Evolutionary conservation across 768 basidiomycete genomes (phyloP), one percentile per base, ranked within the genome.

Genomic region (Collybiopsis confluens): DNA sequence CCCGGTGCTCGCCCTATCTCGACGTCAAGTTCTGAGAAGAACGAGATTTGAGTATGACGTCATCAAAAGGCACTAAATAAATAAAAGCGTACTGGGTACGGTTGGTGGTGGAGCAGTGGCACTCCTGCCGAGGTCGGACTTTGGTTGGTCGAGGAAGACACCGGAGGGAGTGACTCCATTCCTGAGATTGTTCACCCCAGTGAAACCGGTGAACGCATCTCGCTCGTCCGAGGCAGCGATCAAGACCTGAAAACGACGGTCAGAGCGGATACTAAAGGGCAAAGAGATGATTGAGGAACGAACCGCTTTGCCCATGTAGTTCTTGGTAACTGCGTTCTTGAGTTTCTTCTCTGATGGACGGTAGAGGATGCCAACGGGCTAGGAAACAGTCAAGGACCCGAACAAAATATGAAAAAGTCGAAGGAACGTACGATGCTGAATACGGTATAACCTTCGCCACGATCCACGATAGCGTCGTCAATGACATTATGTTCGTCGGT

Each of bases 251-350:
- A 26, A 20, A 24, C 46, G 53, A 11, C 56, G 20, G 53, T 47
- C 50, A 18, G 40, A 5, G 28, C 27, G 13, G 26, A 20, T 30
- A 36, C n/a, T 23, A 0, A 36, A 37, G 21, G 20, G 20, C 2
- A 40, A 15, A 4, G n/a, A 15, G 27, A 47, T 18, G n/a, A 44
- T n/a, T n/a, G n/a, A 42, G 48, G 30, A 54, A 69, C 83, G 44
- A 61, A 87, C 88, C 18, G 95, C 92, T 68, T 92, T 92, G 45
- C 95, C 95, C 71, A 97, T 79, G 68, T 95, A 98, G 67, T 97
- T 90, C 61, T 90, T 90, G 20, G 80, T 74, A 58, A 82, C 81
- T 18, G 90, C 79, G 69, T 97, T 97, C 70, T 88, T 88, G 56
- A 97, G 71, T 69, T 98, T 98, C 71, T 79, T 87, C 61, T 88